These are phyloP conservation scores for Botrytis porri DNA, from an alignment of 2,329 filamentous ascomycete genomes.

Conservation along the genomic window DNA sequence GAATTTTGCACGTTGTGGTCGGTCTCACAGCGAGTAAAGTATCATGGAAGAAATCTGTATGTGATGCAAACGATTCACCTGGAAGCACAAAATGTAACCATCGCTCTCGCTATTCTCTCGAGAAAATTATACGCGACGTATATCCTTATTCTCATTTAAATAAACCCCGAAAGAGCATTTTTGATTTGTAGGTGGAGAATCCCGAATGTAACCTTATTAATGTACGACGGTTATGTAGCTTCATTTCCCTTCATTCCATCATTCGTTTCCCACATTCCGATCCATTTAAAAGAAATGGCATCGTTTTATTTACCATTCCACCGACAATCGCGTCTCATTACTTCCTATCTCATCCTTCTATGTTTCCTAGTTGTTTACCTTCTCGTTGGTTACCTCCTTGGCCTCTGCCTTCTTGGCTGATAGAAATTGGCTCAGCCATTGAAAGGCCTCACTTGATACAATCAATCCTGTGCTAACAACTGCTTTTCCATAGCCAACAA, in stretches of 20 bases:
- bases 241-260: conserved; percentile 3
- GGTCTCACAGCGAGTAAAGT: neutral
- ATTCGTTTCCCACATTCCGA: conserved; percentile 3
- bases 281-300: neutral
- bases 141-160: neutral
- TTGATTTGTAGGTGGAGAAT: neutral
- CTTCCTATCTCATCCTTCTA: neutral
- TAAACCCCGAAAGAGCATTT: neutral
- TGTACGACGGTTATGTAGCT: neutral
- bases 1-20: neutral
- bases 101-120: neutral
- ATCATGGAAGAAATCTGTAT: neutral
- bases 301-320: conserved; percentile 5
- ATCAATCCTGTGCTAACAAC: conserved; percentile 64
- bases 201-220: conserved; percentile 1
- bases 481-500: conserved; percentile 69
- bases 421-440: conserved; percentile 58
- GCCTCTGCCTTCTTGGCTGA: conserved; percentile 60
- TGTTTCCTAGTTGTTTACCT: conserved; percentile 23
- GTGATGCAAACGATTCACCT: neutral
- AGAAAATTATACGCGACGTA: neutral
- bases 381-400: conserved; percentile 53
- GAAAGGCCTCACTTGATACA: conserved; percentile 62
- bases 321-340: neutral
- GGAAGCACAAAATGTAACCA: neutral